A percentile compares a stretch with the other conserved stretches of the same genome.
Conservation (phyloP, 2,329 filamentous ascomycete genomes). For the Annulohypoxylon truncatum region DNA sequence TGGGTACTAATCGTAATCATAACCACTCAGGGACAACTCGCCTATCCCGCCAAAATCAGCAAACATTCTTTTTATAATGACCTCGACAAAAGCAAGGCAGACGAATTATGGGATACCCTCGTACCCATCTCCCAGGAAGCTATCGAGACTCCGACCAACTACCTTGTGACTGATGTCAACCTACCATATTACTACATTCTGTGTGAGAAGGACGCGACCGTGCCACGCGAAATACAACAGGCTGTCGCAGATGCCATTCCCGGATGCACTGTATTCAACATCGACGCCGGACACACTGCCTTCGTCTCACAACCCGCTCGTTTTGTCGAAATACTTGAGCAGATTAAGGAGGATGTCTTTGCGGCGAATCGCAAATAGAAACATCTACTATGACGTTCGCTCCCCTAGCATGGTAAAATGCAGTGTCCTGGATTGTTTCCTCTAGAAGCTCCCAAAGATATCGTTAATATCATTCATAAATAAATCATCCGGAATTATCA, state of each 20-base stretch:
- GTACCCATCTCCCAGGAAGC: slow-evolving; percentile 36
- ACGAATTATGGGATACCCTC: slow-evolving; percentile 26
- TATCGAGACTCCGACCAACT: slow-evolving; percentile 33
- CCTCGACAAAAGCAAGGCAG: slow-evolving; percentile 19
- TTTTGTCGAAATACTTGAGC: slow-evolving; percentile 8
- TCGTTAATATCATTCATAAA: slow-evolving; percentile 24
- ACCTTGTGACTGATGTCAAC: slow-evolving; percentile 29
- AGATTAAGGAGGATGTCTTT: background rate
- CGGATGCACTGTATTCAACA: slow-evolving; percentile 19
- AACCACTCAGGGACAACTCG: background rate
- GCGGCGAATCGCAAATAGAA: background rate
- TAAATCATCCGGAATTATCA: slow-evolving; percentile 24
- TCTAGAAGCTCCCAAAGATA: slow-evolving; percentile 29
- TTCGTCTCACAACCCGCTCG: slow-evolving; percentile 34
- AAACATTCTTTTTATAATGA: slow-evolving; percentile 36
- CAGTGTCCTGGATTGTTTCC: background rate
- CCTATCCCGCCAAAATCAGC: slow-evolving; percentile 17
- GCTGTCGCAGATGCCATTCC: slow-evolving; percentile 5
- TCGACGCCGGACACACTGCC: slow-evolving; percentile 28
- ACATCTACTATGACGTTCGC: background rate
- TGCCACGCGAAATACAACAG: slow-evolving; percentile 21
- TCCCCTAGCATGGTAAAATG: background rate
- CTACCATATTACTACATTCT: slow-evolving; percentile 35
- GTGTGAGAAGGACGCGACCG: slow-evolving; percentile 27
- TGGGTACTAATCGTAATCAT: background rate